These are phyloP conservation scores for Ceratocystis lukuohia DNA, from an alignment of 2,329 filamentous ascomycete species.

Conservation along the genomic window DNA sequence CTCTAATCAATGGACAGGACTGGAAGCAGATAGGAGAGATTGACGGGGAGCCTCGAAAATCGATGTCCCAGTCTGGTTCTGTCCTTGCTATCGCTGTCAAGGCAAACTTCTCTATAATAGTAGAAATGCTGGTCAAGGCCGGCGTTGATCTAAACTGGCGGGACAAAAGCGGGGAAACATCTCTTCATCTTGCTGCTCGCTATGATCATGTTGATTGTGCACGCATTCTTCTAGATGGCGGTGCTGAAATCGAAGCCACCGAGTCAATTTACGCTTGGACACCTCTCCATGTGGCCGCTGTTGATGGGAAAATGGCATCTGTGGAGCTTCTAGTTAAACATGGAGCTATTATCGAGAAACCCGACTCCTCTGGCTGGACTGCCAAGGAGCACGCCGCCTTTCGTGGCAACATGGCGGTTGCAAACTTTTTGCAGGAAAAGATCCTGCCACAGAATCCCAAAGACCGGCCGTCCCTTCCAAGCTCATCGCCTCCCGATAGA, in stretches of 20 bases:
- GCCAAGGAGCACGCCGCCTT: slow-evolving; percentile 85
- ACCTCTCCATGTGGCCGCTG: slow-evolving; percentile 81
- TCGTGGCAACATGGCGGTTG: slow-evolving; percentile 74
- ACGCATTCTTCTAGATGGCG: slow-evolving; percentile 59
- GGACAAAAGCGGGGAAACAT: slow-evolving; percentile 79
- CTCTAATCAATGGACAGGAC: slow-evolving; percentile 66
- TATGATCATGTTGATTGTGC: slow-evolving; percentile 77
- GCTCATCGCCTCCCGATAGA: slow-evolving; percentile 12
- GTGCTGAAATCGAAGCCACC: slow-evolving; percentile 58
- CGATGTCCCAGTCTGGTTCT: slow-evolving; percentile 68
- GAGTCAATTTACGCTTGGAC: slow-evolving; percentile 91
- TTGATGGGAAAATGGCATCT: slow-evolving; percentile 68
- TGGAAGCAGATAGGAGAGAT: slow-evolving; percentile 50
- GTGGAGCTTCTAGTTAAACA: slow-evolving; percentile 65
- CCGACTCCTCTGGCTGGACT: slow-evolving; percentile 85
- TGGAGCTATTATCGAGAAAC: slow-evolving; percentile 59
- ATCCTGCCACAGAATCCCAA: slow-evolving; percentile 20
- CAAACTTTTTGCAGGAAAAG: slow-evolving; percentile 43
- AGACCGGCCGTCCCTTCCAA: slow-evolving; percentile 3
- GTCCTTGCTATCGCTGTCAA: slow-evolving; percentile 79
- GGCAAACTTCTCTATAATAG: slow-evolving; percentile 71
- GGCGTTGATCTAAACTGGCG: slow-evolving; percentile 90
- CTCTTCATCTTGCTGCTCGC: slow-evolving; percentile 79
- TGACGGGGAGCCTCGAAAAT: slow-evolving; percentile 50
- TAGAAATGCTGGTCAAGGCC: slow-evolving; percentile 74